Base-by-base conservation (phyloP, 2,329 filamentous ascomycete genomes). In the Plectosphaerella cucumerina region DNA sequence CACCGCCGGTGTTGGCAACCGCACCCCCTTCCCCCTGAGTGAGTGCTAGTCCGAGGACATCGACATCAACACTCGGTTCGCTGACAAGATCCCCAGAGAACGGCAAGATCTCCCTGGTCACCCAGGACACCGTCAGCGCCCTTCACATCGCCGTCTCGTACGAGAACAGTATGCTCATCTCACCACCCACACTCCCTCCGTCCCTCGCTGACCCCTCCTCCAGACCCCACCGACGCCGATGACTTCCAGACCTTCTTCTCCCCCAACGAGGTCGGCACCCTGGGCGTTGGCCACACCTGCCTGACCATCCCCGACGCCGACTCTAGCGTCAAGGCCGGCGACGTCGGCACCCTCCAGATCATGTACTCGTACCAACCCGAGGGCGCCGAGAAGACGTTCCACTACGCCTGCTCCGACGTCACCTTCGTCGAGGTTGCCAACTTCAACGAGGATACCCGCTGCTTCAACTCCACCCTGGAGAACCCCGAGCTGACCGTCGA, bases 21-120 rank as follows among this genome's bases (percentile, higher is more conserved):
- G 82, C 50, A 84, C 80, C 1, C 60, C 73, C 4, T 85, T 84
- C 54, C 82, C 82, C 21, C 58, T 85, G 20, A 65, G 77, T 80
- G 60, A 53, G 70, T 62, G n/a, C 22, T n/a, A 9, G 5, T 9
- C 11, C 39, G 8, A 14, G 35, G 35, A n/a, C 15, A 37, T n/a
- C 3, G 35, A 37, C 35, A 9, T 15, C 5, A 5, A 37, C 14
- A 8, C 8, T 34, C 31, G 14, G 14, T 14, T n/a, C n/a, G n/a
- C n/a, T n/a, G n/a, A 14, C 31, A 9, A 34, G 31, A 14, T 34
- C 31, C 12, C 15, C 14, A 83, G 80, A 71, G 14, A 75, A 76
- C 50, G 82, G 80, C 12, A 69, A 74, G 44, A 69, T 85, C 14
- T 72, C 81, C 2, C 68, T 85, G 4, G 75, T 79, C 6, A 74